A percentile compares a stretch with the other conserved stretches of the same genome.
These are phyloP conservation scores for Avena eriantha DNA, from an alignment of 176 grass and related monocot genomes.

Conservation along the genomic window DNA sequence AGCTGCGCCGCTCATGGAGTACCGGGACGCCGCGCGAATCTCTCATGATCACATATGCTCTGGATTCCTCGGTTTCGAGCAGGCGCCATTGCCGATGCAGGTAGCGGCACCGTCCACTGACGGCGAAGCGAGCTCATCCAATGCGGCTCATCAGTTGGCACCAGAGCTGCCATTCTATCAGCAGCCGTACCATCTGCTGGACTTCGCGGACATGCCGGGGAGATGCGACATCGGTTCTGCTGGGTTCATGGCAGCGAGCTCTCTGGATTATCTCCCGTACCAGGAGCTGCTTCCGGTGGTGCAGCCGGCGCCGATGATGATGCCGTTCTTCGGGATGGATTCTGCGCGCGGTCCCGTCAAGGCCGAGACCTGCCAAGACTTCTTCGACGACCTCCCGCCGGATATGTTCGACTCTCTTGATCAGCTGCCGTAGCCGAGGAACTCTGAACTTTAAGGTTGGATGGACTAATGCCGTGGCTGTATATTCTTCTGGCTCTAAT, in stretches of 20 bases:
- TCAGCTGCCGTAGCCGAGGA: slow-evolving; percentile 27
- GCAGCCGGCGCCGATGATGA: slow-evolving; percentile 25
- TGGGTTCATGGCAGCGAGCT: slow-evolving; percentile 11
- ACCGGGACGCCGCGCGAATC: neutral
- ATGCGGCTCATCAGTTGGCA: neutral
- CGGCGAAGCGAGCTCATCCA: slow-evolving; percentile 43
- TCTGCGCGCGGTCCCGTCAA: neutral
- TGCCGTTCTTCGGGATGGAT: slow-evolving; percentile 47
- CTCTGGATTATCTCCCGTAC: slow-evolving; percentile 30
- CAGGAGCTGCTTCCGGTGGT: slow-evolving; percentile 30
- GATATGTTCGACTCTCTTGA: slow-evolving; percentile 57
- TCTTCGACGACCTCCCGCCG: slow-evolving; percentile 58
- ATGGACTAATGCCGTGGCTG: neutral
- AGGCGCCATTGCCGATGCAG: slow-evolving; percentile 30
- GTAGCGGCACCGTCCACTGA: neutral
- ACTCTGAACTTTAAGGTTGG: slow-evolving; percentile 15
- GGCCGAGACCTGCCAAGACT: slow-evolving; percentile 33
- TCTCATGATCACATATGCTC: slow-evolving; percentile 27
- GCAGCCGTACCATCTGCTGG: slow-evolving; percentile 38
- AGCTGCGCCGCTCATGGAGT: neutral
- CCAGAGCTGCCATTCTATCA: slow-evolving; percentile 24
- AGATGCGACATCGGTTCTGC: neutral
- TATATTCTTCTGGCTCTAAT: slow-evolving; percentile 8
- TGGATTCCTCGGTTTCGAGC: slow-evolving; percentile 29
- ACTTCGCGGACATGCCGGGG: slow-evolving; percentile 29